phyloP scores from a whole-genome alignment of 2,329 filamentous ascomycete species.

The Ustilaginoidea virens region DNA sequence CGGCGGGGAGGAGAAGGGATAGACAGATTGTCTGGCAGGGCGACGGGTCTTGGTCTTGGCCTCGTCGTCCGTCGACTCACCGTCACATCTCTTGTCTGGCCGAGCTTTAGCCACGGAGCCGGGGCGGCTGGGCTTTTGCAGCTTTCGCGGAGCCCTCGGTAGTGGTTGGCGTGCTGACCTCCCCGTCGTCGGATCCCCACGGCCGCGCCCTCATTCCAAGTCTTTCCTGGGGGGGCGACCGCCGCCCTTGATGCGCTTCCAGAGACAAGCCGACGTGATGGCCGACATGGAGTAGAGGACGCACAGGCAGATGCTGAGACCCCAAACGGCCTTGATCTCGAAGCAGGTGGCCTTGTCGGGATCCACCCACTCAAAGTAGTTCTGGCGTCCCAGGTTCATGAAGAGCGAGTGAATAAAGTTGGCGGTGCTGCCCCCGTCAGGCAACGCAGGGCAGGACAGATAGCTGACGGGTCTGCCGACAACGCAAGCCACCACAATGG shows the following conservation, averaged over 20 bases:
- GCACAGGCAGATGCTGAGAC: slow-evolving; percentile 64
- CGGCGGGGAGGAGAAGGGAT: slow-evolving; percentile 13
- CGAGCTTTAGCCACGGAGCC: slow-evolving; percentile 21
- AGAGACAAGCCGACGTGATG: slow-evolving; percentile 43
- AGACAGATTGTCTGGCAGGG: slow-evolving; percentile 3
- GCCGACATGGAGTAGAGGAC: slow-evolving; percentile 52
- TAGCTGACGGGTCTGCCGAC: slow-evolving; percentile 70
- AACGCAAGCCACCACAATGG: slow-evolving; percentile 61
- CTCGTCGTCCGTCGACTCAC: slow-evolving; percentile 15
- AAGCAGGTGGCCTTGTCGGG: slow-evolving; percentile 52
- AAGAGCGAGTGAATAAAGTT: slow-evolving; percentile 28
- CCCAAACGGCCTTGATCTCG: slow-evolving; percentile 80
- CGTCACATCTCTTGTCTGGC: slow-evolving; percentile 16
- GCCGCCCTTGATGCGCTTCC: slow-evolving; percentile 38
- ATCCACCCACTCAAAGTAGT: slow-evolving; percentile 29
- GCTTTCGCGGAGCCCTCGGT: slow-evolving; percentile 7
- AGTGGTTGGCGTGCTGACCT: background rate
- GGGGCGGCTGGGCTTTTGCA: slow-evolving; percentile 17
- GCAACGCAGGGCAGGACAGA: slow-evolving; percentile 49
- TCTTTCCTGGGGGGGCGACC: slow-evolving; percentile 26
- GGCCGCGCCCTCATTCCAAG: slow-evolving; percentile 33
- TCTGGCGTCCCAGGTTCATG: slow-evolving; percentile 20
- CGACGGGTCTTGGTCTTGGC: slow-evolving; percentile 12
- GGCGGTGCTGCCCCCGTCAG: slow-evolving; percentile 23
- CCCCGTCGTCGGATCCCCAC: slow-evolving; percentile 18